Base-by-base conservation (phyloP, 176 grass and related monocot genomes). In the Elaeis guineensis region DNA sequence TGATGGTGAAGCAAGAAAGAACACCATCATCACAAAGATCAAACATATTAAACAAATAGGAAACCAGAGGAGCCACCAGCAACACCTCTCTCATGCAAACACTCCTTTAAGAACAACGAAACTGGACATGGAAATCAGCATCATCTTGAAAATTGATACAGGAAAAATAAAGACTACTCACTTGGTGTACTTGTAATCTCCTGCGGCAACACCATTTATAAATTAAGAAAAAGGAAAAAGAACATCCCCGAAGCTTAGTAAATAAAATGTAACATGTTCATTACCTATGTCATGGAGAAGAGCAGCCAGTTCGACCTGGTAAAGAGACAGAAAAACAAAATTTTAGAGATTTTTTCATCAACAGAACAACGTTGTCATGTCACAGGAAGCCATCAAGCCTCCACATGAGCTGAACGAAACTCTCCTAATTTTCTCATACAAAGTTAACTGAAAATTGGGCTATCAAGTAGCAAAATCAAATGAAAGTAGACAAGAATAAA, bases 131-230 rank as follows among this genome's bases (percentile, higher is more conserved):
- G 8, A 44, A 14, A 44, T 0, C 35, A 44, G 11, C 35, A 44
- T 12, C 35, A 44, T 26, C 28, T 30, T 4, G 28, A 30, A 30
- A 11, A 44, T 44, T 11, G 1, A 44, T 1, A 8, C 51, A 52
- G 63, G 6, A 71, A 7, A 22, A 62, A 35, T 21, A 48, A 50
- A 70, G 20, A 15, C 39, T 59, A 53, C 87, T 70, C 51, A 97
- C 93, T 85, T 91, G 55, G 75, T 89, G 61, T 97, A 97, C 76
- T 89, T 97, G 78, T 97, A 91, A 55, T 97, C 92, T 72, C 92
- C 92, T 91, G 72, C 59, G 82, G 0, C 19, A 82, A 54, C 20
- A 54, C 35, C 35, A 30, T 30, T 26, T 6, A 44, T 14, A 44
- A 12, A 9, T 12, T 14, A 44, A 44, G 9, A 44, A 14, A 44